Percentiles rank a stretch among this genome's conserved stretches.
Evolutionary conservation across 768 basidiomycete species (phyloP).

Genomic region (Phlegmacium glaucopus): DNA sequence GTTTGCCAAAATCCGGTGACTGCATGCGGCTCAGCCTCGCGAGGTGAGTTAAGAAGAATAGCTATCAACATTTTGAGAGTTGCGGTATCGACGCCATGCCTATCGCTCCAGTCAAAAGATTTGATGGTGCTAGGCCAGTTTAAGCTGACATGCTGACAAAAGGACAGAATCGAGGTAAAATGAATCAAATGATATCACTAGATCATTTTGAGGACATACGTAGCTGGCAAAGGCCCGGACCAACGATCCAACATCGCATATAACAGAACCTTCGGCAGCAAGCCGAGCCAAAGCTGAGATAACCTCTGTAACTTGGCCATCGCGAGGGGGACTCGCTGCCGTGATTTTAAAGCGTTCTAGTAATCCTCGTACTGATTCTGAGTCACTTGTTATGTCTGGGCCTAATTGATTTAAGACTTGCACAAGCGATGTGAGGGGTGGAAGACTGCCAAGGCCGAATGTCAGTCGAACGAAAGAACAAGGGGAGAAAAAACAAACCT

Average conservation of each 20-base stretch:
- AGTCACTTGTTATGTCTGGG: slow-evolving; percentile 73
- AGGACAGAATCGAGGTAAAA: neutral
- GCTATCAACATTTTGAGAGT: slow-evolving; percentile 87
- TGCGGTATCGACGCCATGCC: slow-evolving; percentile 84
- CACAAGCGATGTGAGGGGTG: slow-evolving; percentile 64
- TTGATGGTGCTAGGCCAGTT: slow-evolving; percentile 83
- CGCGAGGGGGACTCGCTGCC: slow-evolving; percentile 66
- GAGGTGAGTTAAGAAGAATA: slow-evolving; percentile 79
- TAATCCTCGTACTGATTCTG: slow-evolving; percentile 65
- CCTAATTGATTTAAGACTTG: slow-evolving; percentile 77
- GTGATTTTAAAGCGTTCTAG: slow-evolving; percentile 75
- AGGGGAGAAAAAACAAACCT: slow-evolving; percentile 43
- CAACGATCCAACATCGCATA: slow-evolving; percentile 75
- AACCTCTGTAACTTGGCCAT: slow-evolving; percentile 68
- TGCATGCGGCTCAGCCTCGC: slow-evolving; percentile 72
- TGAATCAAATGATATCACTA: neutral
- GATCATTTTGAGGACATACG: slow-evolving; percentile 56
- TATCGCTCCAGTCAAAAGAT: slow-evolving; percentile 82
- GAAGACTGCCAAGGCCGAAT: slow-evolving; percentile 43
- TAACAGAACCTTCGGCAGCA: slow-evolving; percentile 65
- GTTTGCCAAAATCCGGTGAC: slow-evolving; percentile 82
- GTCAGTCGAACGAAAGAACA: slow-evolving; percentile 12
- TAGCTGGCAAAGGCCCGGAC: slow-evolving; percentile 71
- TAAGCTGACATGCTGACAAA: slow-evolving; percentile 53
- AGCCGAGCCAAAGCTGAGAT: slow-evolving; percentile 63